phyloP scores from a whole-genome alignment of 306 rosid species.

The Datisca glomerata region DNA sequence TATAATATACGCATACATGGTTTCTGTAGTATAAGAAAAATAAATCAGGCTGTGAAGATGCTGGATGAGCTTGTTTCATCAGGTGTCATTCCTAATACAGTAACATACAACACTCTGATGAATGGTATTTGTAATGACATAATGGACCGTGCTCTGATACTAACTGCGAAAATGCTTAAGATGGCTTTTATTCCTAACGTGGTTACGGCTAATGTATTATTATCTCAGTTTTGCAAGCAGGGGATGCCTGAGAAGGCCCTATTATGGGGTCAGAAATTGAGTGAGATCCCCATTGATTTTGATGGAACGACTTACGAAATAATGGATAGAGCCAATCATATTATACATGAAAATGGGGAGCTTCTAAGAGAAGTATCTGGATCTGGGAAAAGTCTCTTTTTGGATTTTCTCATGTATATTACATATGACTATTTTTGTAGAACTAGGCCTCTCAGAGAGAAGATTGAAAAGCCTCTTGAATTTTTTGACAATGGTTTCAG shows the following conservation, averaged over 20 bases:
- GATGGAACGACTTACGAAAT: conserved; percentile 41
- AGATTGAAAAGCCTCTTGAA: conserved; percentile 16
- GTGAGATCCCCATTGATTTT: conserved; percentile 34
- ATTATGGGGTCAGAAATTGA: conserved; percentile 63
- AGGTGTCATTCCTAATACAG: conserved; percentile 48
- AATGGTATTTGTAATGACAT: conserved; percentile 48
- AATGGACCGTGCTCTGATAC: conserved; percentile 49
- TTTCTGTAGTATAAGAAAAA: conserved; percentile 36
- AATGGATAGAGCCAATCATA: conserved; percentile 33
- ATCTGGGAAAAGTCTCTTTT: conserved; percentile 40
- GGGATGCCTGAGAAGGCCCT: conserved; percentile 69
- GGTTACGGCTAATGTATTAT: conserved; percentile 42
- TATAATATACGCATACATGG: conserved; percentile 52
- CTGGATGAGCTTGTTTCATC: conserved; percentile 50
- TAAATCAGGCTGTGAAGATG: conserved; percentile 38
- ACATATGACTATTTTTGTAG: conserved; percentile 49
- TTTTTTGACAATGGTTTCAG: conserved; percentile 21
- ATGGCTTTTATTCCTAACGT: conserved; percentile 56
- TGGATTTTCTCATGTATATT: conserved; percentile 72
- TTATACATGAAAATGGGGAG: conserved; percentile 25
- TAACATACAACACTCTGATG: conserved; percentile 58
- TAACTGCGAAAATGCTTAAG: conserved; percentile 64
- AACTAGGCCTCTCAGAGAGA: conserved; percentile 22
- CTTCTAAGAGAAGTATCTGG: conserved; percentile 24
- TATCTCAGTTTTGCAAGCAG: conserved; percentile 64